Evolutionary conservation across 257 asterid genomes (phyloP), one percentile per base, ranked within the genome.

Genomic region (Echites panduratus): DNA sequence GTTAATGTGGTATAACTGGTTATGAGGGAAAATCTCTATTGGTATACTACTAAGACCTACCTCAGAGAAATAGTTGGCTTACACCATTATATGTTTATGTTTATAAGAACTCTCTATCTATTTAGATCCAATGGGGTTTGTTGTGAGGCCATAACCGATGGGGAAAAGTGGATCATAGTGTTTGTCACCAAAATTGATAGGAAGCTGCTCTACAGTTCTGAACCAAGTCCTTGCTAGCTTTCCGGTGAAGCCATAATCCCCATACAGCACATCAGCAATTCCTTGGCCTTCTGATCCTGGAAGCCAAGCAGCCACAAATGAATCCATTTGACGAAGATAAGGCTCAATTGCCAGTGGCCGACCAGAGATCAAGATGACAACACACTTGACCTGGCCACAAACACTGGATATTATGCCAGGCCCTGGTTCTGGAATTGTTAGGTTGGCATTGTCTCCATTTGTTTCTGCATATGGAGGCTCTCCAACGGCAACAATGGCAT

Each of bases 271-370:
- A 76, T 90, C 93, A 0, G 89, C 76, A 43, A 90, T 84, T 0
- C 96, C 95, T 43, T 81, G 77, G 5, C 95, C 96, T 68, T 88
- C 93, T 1, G 80, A 75, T 0, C 96, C 95, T 0, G 96, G 96
- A 6, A 90, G 71, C 96, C 96, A 87, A 0, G 95, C 93, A 1
- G 91, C 95, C 56, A 90, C 90, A 13, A 90, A 64, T 2, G 89
- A 88, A 44, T 88, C 89, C 9, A 88, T 80, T 0, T 38, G 16
- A 0, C 59, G 11, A 32, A 89, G 75, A 43, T 85, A 64, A 0
- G 91, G 90, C 76, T 86, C 74, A 2, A 87, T 22, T 63, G 83
- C 86, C 50, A 88, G 41, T 0, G 95, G 95, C 6, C 91, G 71
- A 8, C 94, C 91, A 0, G 91, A 84, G 13, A 88, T 57, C 13